These are phyloP conservation scores for Microcera coccophila DNA, from an alignment of 2,329 filamentous ascomycete genomes.

Conservation along the genomic window DNA sequence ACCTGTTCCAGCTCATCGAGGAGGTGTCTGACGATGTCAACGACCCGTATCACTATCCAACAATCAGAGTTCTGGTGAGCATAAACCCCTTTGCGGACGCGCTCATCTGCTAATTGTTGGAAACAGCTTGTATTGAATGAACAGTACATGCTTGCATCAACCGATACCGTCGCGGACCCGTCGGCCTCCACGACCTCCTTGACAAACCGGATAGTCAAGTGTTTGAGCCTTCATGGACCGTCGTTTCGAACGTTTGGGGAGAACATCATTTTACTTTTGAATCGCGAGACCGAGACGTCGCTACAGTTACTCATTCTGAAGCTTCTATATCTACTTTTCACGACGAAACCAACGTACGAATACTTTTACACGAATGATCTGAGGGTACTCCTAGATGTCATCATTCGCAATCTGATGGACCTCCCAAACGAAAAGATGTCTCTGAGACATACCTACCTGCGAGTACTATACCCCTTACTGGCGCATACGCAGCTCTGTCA, in stretches of 20 bases:
- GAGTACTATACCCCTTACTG: slow-evolving; percentile 85
- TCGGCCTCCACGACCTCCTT: slow-evolving; percentile 48
- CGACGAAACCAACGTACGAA: slow-evolving; percentile 84
- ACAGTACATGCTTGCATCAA: slow-evolving; percentile 87
- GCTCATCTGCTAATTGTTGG: slow-evolving; percentile 13
- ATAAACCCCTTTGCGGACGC: slow-evolving; percentile 12
- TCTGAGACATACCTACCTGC: slow-evolving; percentile 88
- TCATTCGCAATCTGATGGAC: slow-evolving; percentile 94
- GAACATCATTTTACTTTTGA: slow-evolving; percentile 92
- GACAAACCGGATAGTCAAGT: slow-evolving; percentile 92
- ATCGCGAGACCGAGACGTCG: slow-evolving; percentile 90
- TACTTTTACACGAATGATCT: slow-evolving; percentile 99
- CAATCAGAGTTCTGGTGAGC: slow-evolving; percentile 84
- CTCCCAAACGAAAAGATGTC: slow-evolving; percentile 75
- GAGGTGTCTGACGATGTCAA: slow-evolving; percentile 78
- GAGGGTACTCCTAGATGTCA: slow-evolving; percentile 88
- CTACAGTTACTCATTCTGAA: slow-evolving; percentile 96
- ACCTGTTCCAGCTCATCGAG: slow-evolving; percentile 85
- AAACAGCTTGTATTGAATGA: slow-evolving; percentile 87
- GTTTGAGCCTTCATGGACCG: slow-evolving; percentile 75
- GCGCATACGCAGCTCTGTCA: slow-evolving; percentile 86
- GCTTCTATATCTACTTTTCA: slow-evolving; percentile 91
- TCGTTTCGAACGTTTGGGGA: slow-evolving; percentile 93
- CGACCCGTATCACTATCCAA: slow-evolving; percentile 93
- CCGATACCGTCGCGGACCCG: slow-evolving; percentile 42